Base-by-base conservation (phyloP, 1,284 basidiomycete species). In the Entoloma clypeatum region DNA sequence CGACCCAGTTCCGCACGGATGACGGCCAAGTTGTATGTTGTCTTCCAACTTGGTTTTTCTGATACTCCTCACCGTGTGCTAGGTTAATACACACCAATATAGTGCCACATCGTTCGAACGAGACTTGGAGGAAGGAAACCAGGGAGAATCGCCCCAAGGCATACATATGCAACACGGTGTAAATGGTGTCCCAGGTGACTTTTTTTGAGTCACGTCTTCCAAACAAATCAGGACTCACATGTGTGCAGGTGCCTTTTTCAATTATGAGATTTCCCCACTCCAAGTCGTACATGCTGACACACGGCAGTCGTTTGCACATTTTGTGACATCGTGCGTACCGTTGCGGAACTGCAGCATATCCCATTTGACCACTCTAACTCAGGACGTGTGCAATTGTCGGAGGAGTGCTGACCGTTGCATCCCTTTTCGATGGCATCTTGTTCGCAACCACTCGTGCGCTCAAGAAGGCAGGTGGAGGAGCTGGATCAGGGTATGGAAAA, bases 181-280 rank as follows among this genome's bases (percentile, higher is more conserved):
- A 43, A 68, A 70, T 30, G 94, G 94, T 26, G 67, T 88, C 32
- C 90, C 91, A 41, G 87, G 87, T 71, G 62, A 57, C 53, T 64
- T 56, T 9, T 14, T 18, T 51, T 51, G n/a, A 13, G 21, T 36
- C n/a, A 9, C 34, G 47, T 16, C 21, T 23, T 39, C 29, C 13
- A n/a, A 10, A 16, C n/a, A n/a, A n/a, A 18, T 9, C 26, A 13
- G 11, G 35, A 21, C 25, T 26, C 9, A 11, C 34, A 7, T 18
- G 21, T 41, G 4, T 36, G 3, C 35, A 77, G 83, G 89, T 30
- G 83, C 86, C 13, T 96, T 92, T 71, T 87, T 96, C 79, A 97
- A 94, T 70, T 95, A 87, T 62, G 96, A 99, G 61, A 98, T 99
- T 59, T 95, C 92, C n/a, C 94, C 93, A 2, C 91, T 97, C 59